Base-by-base conservation (phyloP, 306 rosid genomes). In the Senna tora region DNA sequence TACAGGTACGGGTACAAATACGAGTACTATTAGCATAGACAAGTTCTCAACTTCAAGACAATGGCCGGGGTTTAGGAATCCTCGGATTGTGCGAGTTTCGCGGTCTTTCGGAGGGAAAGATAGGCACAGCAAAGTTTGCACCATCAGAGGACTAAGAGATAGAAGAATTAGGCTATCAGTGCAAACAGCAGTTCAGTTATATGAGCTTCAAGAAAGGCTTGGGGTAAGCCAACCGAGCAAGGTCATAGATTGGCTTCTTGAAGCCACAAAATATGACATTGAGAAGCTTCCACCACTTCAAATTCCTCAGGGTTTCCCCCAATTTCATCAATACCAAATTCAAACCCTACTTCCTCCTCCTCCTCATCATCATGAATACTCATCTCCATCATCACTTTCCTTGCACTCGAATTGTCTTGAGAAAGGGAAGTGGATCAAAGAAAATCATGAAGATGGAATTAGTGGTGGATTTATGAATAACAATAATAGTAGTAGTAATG, bases 201-300 rank as follows among this genome's bases (percentile, higher is more conserved):
- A 94, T 68, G 97, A 91, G 11, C 98, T 93, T 61, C 98, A 93
- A 80, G 94, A 93, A 1, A 83, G 94, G 80, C 85, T 94, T 59
- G 98, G 96, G 36, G 87, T 94, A 4, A 91, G 63, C 28, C 98
- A 94, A 70, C 97, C 98, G 2, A 94, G 98, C 82, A 91, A 94
- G 64, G 98, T 86, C 52, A 86, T 94, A 30, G 98, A 94, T 79
- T 94, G 98, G 98, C 65, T 94, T 78, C 96, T 94, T 33, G 80
- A 86, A 17, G 94, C 80, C 0, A 92, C 96, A 0, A 94, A 94
- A 45, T 66, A 86, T 33, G 98, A 91, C 70, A 94, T 94, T 62
- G 96, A 91, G 62, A 93, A 89, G 15, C 96, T 94, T n/a, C 98
- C 98, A 6, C 98, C 98, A 5, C 79, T 94, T 42, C 92, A 76